phyloP scores from a whole-genome alignment of 2,329 filamentous ascomycete genomes.

The Sporothrix dimorphospora region DNA sequence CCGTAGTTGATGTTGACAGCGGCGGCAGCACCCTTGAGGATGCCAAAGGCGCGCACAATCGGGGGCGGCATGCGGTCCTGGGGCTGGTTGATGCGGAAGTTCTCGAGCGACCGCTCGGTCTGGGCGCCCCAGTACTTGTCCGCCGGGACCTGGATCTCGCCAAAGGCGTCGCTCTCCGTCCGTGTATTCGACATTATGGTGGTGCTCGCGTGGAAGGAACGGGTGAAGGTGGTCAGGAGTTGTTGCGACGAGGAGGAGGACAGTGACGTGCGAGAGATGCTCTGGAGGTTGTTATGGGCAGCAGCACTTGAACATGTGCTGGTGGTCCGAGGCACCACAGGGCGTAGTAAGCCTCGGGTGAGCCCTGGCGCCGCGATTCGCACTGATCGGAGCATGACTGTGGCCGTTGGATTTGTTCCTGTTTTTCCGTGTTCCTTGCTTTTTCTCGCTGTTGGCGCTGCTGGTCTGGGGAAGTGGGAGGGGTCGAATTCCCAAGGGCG shows the following conservation, averaged over 20 bases:
- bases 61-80: slow-evolving; percentile 97
- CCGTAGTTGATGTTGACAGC: slow-evolving; percentile 95
- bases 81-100: slow-evolving; percentile 99
- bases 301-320: slow-evolving; percentile 22
- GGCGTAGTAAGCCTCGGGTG: slow-evolving; percentile 29
- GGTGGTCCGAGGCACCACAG: slow-evolving; percentile 26
- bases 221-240: slow-evolving; percentile 7
- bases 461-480: slow-evolving; percentile 8
- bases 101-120: slow-evolving; percentile 92
- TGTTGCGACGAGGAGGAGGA: slow-evolving; percentile 9
- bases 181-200: slow-evolving; percentile 56
- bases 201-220: slow-evolving; percentile 31
- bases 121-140: slow-evolving; percentile 99
- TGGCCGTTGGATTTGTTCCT: slow-evolving; percentile 10
- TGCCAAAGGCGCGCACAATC: slow-evolving; percentile 90
- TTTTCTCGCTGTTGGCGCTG: slow-evolving; percentile 22
- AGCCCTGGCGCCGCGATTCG: slow-evolving; percentile 28
- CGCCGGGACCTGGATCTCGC: slow-evolving; percentile 85
- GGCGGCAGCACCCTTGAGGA: slow-evolving; percentile 94
- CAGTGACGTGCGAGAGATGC: not conserved
- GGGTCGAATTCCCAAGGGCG: slow-evolving; percentile 21
- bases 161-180: slow-evolving; percentile 96
- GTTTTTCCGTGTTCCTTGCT: slow-evolving; percentile 7
- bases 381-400: slow-evolving; percentile 33
- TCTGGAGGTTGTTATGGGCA: slow-evolving; percentile 15